These are phyloP conservation scores for Phytophthora agathidicida DNA, from an alignment of 352 stramenopile genomes.

Conservation along the genomic window DNA sequence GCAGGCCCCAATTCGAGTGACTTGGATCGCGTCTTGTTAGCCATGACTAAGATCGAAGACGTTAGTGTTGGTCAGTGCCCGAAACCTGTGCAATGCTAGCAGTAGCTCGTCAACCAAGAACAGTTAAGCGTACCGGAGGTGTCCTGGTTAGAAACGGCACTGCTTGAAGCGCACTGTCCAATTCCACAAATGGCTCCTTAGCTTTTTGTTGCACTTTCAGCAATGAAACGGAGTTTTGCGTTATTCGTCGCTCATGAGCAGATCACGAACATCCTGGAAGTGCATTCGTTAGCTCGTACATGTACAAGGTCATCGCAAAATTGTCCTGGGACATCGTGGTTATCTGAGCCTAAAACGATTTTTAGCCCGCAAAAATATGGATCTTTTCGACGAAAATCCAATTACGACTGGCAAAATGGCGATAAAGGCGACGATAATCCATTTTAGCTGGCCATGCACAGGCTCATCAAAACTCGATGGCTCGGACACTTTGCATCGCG, in stretches of 20 bases:
- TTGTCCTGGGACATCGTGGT: background rate
- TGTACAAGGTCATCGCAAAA: background rate
- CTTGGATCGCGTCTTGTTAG: background rate
- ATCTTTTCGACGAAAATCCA: slow-evolving; percentile 31
- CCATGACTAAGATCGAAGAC: background rate
- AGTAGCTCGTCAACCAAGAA: too few relatives aligned
- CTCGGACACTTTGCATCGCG: slow-evolving; percentile 2
- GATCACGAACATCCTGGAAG: too few relatives aligned
- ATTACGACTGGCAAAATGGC: slow-evolving; percentile 22
- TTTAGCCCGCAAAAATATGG: too few relatives aligned
- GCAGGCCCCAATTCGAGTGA: too few relatives aligned
- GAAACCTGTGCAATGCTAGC: background rate
- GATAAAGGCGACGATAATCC: slow-evolving; percentile 17
- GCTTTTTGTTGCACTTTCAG: background rate
- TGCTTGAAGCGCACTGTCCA: too few relatives aligned
- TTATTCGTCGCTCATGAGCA: too few relatives aligned
- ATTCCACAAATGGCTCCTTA: background rate
- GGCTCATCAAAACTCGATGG: background rate
- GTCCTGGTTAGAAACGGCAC: background rate
- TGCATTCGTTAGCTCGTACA: slow-evolving; percentile 15
- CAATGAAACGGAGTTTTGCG: background rate
- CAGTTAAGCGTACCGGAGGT: too few relatives aligned
- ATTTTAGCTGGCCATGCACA: too few relatives aligned
- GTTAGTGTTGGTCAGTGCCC: background rate
- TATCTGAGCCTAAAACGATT: slow-evolving; percentile 9